These are phyloP conservation scores for Cicer judaicum DNA, from an alignment of 306 rosid species.

Conservation along the genomic window DNA sequence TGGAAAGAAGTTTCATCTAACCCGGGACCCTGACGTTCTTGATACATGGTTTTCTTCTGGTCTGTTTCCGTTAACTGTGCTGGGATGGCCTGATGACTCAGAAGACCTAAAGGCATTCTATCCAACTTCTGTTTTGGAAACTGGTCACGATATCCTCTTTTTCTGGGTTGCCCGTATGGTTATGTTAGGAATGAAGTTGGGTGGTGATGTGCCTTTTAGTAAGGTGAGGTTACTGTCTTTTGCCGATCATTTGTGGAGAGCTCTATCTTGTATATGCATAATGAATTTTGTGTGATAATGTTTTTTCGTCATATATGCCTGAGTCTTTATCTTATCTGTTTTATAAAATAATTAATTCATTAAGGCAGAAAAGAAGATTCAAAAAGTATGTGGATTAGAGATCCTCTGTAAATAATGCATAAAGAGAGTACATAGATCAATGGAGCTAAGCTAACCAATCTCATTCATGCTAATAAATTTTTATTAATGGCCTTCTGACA, in stretches of 20 bases:
- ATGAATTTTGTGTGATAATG: conserved; percentile 14
- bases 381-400: background rate
- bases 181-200: conserved; percentile 85
- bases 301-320: conserved; percentile 10
- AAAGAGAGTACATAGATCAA: background rate
- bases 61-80: conserved; percentile 84
- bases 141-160: conserved; percentile 94
- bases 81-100: conserved; percentile 95
- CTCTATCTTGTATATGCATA: conserved; percentile 15
- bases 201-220: conserved; percentile 81
- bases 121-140: conserved; percentile 96
- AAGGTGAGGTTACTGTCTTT: conserved; percentile 58
- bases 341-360: background rate
- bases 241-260: conserved; percentile 4
- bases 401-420: background rate
- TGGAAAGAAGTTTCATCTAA: conserved; percentile 69
- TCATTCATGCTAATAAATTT: conserved; percentile 17
- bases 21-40: conserved; percentile 92
- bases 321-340: background rate
- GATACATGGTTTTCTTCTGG: conserved; percentile 99
- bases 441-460: conserved; percentile 27
- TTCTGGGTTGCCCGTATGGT: conserved; percentile 99
- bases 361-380: background rate
- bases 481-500: conserved; percentile 33
- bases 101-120: conserved; percentile 84